Conservation (phyloP, 768 basidiomycete genomes). For the Coprinellus aureogranulatus region DNA sequence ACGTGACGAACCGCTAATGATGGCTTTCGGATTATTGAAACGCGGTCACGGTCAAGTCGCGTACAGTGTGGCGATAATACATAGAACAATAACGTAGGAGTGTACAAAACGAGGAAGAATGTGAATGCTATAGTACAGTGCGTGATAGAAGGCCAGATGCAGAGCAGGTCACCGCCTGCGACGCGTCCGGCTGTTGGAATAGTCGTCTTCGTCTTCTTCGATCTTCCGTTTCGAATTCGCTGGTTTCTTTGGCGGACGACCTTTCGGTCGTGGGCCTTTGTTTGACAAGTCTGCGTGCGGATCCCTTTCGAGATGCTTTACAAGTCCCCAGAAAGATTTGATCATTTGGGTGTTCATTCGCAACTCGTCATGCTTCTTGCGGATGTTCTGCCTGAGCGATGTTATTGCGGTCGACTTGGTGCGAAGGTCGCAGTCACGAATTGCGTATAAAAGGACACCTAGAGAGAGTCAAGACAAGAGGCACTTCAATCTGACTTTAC, state of each 20-base stretch:
- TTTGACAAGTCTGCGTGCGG: not conserved
- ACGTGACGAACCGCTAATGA: too few relatives aligned
- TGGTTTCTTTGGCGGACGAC: not conserved
- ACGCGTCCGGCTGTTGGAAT: not conserved
- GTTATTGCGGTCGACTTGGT: constrained; percentile 55
- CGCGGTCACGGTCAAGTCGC: too few relatives aligned
- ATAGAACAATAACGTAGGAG: too few relatives aligned
- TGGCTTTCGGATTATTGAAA: too few relatives aligned
- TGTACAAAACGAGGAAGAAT: too few relatives aligned
- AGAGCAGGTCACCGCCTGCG: too few relatives aligned
- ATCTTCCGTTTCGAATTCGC: not conserved
- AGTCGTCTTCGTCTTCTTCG: not conserved
- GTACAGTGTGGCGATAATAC: too few relatives aligned
- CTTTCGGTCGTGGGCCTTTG: not conserved
- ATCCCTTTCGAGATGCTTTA: not conserved
- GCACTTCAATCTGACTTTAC: not conserved
- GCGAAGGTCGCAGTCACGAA: constrained; percentile 39
- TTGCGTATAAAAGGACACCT: constrained; percentile 69
- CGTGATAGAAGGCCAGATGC: too few relatives aligned
- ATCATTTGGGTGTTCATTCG: constrained; percentile 59
- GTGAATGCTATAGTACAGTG: too few relatives aligned
- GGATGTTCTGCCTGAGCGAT: constrained; percentile 55
- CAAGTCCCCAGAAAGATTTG: constrained; percentile 49
- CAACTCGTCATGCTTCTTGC: constrained; percentile 58
- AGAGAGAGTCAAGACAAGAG: not conserved